These are phyloP conservation scores for Avicennia marina DNA, from an alignment of 257 asterid genomes.

Conservation along the genomic window DNA sequence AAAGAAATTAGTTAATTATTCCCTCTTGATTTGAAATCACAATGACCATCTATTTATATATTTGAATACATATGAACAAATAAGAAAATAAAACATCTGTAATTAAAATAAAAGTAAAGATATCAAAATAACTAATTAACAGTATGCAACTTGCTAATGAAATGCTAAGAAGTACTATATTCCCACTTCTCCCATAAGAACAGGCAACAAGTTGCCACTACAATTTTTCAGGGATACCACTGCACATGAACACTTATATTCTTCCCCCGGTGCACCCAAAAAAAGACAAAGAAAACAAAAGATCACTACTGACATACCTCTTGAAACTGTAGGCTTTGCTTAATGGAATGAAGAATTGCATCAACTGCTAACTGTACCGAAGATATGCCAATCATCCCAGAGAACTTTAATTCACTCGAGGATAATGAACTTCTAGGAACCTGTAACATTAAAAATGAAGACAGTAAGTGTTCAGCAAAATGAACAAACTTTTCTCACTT, in stretches of 20 bases:
- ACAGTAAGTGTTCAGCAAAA: too few species aligned
- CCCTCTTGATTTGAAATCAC: too few species aligned
- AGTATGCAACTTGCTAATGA: background rate
- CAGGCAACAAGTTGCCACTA: background rate
- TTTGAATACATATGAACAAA: too few species aligned
- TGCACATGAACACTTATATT: background rate
- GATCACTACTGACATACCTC: slow-evolving; percentile 26
- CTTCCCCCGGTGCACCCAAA: background rate
- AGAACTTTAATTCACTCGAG: slow-evolving; percentile 16
- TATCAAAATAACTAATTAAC: too few species aligned
- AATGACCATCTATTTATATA: too few species aligned
- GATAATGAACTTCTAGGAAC: slow-evolving; percentile 23
- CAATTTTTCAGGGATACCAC: background rate
- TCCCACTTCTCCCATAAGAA: background rate
- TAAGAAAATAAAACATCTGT: too few species aligned
- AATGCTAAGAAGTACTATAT: background rate
- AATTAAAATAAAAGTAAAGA: too few species aligned
- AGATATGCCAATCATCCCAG: slow-evolving; percentile 16
- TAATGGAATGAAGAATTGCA: slow-evolving; percentile 38
- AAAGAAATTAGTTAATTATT: too few species aligned
- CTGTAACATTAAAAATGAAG: slow-evolving; percentile 34
- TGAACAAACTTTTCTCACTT: background rate
- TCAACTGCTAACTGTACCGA: slow-evolving; percentile 36
- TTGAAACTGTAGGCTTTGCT: slow-evolving; percentile 41
- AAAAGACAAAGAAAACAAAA: background rate